Evolutionary conservation across 768 basidiomycete species (phyloP).

Genomic region (Mycena amicta): DNA sequence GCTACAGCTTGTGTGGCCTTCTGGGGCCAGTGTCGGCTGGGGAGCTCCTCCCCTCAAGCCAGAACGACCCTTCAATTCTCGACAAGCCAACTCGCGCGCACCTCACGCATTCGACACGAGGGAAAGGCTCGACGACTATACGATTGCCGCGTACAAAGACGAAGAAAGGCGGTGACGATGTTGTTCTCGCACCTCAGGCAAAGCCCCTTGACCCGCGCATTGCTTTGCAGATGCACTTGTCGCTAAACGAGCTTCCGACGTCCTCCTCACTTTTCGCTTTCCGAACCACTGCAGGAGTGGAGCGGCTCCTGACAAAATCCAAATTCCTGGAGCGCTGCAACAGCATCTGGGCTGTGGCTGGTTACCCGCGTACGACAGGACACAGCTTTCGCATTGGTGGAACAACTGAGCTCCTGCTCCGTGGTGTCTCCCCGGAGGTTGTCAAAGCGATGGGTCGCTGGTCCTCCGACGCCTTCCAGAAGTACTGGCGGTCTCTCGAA

Average conservation of each 20-base stretch:
- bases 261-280: not conserved
- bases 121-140: conserved; percentile 25
- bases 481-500: conserved; percentile 26
- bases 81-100: conserved; percentile 21
- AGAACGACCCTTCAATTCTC: conserved; percentile 1
- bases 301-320: conserved; percentile 3
- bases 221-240: not conserved
- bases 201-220: not conserved
- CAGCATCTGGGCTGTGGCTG: conserved; percentile 11
- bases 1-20: conserved; percentile 29
- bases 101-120: conserved; percentile 3
- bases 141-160: conserved; percentile 21
- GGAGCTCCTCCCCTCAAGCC: conserved; percentile 28
- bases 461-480: conserved; percentile 25
- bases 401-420: conserved; percentile 32
- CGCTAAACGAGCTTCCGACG: conserved; percentile 16
- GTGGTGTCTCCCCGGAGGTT: conserved; percentile 33
- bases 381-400: conserved; percentile 12
- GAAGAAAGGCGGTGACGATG: not conserved
- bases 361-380: conserved; percentile 9
- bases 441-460: conserved; percentile 32
- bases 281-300: conserved; percentile 27
- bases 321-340: conserved; percentile 22
- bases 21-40: conserved; percentile 37
- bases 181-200: not conserved